These are phyloP conservation scores for Aspergillus cavernicola DNA, from an alignment of 495 filamentous ascomycete species.

Conservation along the genomic window DNA sequence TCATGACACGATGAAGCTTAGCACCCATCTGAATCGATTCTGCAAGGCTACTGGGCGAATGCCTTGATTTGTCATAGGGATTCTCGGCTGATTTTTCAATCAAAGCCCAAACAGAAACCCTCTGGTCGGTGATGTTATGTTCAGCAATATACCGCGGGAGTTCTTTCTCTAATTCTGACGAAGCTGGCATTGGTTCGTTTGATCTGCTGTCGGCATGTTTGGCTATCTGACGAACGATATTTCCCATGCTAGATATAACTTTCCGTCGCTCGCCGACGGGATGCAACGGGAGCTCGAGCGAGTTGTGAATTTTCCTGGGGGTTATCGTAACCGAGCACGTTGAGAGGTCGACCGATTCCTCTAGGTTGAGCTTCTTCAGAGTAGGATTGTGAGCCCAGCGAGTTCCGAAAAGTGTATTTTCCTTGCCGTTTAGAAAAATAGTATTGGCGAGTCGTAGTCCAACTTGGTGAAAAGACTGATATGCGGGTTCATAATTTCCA, in stretches of 20 bases:
- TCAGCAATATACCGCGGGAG: conserved; percentile 58
- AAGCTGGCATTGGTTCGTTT: conserved; percentile 58
- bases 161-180: conserved; percentile 65
- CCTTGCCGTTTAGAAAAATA: conserved; percentile 65
- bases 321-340: conserved; percentile 26
- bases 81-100: conserved; percentile 37
- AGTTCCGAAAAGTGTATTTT: conserved; percentile 56
- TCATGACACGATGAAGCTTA: conserved; percentile 65
- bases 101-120: conserved; percentile 74
- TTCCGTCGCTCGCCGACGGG: conserved; percentile 61
- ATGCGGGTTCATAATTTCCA: not conserved
- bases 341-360: conserved; percentile 29
- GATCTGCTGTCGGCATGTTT: conserved; percentile 43
- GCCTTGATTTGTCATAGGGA: conserved; percentile 16
- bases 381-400: conserved; percentile 44
- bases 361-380: conserved; percentile 21
- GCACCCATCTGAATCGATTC: conserved; percentile 39
- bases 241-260: conserved; percentile 70
- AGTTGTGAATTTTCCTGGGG: conserved; percentile 17
- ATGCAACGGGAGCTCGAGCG: conserved; percentile 50
- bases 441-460: conserved; percentile 72
- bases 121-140: conserved; percentile 38
- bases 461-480: conserved; percentile 25
- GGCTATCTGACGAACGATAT: conserved; percentile 68
- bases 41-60: conserved; percentile 20